Evolutionary conservation across 1,139 yeast species (phyloP).

Genomic region (Pichia sp.): DNA sequence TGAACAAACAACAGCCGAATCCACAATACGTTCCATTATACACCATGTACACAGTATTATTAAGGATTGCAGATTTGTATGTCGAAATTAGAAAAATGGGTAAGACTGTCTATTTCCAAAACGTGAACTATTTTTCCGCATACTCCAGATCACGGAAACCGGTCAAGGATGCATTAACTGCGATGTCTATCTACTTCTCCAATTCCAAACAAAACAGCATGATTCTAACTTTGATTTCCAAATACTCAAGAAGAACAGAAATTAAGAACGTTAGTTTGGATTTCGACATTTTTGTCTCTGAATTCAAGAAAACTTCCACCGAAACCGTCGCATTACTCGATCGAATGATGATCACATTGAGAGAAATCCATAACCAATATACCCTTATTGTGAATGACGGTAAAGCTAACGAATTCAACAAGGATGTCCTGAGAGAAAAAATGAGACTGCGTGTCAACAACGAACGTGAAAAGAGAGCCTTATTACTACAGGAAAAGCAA

Average conservation of each 20-base stretch:
- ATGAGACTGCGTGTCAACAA: slow-evolving; percentile 24
- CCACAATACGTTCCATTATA: slow-evolving; percentile 20
- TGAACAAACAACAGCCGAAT: not conserved
- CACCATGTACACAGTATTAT: slow-evolving; percentile 24
- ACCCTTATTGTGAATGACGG: slow-evolving; percentile 23
- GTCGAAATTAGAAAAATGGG: slow-evolving; percentile 32
- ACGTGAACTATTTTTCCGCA: slow-evolving; percentile 27
- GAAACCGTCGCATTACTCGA: slow-evolving; percentile 28
- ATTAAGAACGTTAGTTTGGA: slow-evolving; percentile 25
- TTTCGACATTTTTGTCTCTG: slow-evolving; percentile 33
- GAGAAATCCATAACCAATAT: slow-evolving; percentile 33
- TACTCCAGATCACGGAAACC: slow-evolving; percentile 25
- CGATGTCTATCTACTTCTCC: slow-evolving; percentile 45
- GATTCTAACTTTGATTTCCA: slow-evolving; percentile 48
- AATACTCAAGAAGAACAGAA: slow-evolving; percentile 45
- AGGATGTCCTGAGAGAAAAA: slow-evolving; percentile 27
- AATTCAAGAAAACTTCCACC: slow-evolving; percentile 33
- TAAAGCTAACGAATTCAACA: slow-evolving; percentile 27
- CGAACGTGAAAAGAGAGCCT: slow-evolving; percentile 21
- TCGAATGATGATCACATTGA: slow-evolving; percentile 25
- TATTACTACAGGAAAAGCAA: slow-evolving; percentile 6
- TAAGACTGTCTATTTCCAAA: slow-evolving; percentile 29
- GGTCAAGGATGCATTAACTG: slow-evolving; percentile 32
- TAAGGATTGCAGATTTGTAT: slow-evolving; percentile 33
- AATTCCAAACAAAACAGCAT: slow-evolving; percentile 52